Base-by-base conservation (phyloP, 1,284 basidiomycete species). In the Moniliophthora roreri region DNA sequence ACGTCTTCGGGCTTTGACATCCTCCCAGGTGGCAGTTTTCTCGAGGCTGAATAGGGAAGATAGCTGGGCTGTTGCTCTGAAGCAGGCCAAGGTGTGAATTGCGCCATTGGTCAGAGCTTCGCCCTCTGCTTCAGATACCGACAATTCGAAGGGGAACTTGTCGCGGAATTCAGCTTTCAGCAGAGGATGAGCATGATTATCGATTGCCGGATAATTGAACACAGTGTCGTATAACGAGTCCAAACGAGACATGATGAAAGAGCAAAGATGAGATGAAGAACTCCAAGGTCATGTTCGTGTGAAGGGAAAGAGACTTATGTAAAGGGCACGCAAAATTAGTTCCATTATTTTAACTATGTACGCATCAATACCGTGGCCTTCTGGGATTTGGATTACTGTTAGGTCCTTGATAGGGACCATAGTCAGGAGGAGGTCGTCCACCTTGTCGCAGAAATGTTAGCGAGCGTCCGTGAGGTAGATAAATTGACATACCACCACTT, bases 131-230 rank as follows among this genome's bases (percentile, higher is more conserved):
- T 89, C 88, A 3, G 85, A 85, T 41, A 87, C 68, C 42, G 87
- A 62, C 0, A 79, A 80, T 54, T 89, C 83, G 55, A 89, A 79
- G 0, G 81, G 74, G 9, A 85, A 63, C 1, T 63, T 63, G 41
- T 77, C 60, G 23, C 80, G 77, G 49, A 79, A 63, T 21, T 70
- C 66, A 10, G 69, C 71, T 23, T 72, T 69, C 34, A 91, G 72
- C 23, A 91, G 71, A 1, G 87, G 85, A 63, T 91, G 88, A 0
- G 87, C 84, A 62, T 91, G 88, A 62, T 89, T 89, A 69, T 90
- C 88, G 62, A 88, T 86, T 0, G 73, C 73, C 9, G 79, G 80
- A 54, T 74, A 79, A 18, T 53, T 51, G 45, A 73, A 67, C 15
- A 63, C 64, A 16, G 62, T 53, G 9, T 57, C 46, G 34, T 58